A percentile compares a stretch with the other conserved stretches of the same genome.
Evolutionary conservation across 352 stramenopile genomes (phyloP).

Genomic region (Phytophthora sojae): DNA sequence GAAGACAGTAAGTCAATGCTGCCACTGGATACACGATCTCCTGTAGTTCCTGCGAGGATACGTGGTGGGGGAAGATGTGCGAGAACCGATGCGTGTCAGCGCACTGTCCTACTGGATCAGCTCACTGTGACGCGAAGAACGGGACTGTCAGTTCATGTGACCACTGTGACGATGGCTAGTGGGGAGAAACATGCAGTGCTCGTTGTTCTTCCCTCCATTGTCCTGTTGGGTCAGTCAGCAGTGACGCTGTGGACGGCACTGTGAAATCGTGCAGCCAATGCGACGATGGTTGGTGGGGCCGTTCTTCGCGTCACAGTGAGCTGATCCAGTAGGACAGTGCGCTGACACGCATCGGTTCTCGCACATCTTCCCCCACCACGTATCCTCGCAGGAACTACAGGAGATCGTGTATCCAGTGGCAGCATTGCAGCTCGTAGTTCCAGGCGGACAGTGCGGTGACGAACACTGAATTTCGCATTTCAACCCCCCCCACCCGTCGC

Average conservation of each 20-base stretch:
- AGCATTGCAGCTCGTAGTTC: neutral
- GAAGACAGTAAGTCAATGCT: neutral
- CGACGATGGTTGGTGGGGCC: neutral
- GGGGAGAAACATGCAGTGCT: neutral
- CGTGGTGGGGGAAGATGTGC: constrained; percentile 7
- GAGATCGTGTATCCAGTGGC: neutral
- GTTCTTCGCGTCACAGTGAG: neutral
- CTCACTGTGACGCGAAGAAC: neutral
- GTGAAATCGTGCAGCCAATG: neutral
- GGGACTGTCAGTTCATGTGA: neutral
- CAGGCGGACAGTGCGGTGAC: no score
- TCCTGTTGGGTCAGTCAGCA: neutral
- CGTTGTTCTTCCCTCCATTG: neutral
- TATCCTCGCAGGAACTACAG: neutral
- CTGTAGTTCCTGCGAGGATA: neutral
- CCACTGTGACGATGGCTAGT: neutral
- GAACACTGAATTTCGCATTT: no score
- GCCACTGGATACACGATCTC: neutral
- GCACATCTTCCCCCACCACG: constrained; percentile 7
- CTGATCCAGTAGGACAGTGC: neutral
- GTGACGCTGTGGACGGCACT: neutral
- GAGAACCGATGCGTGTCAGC: neutral
- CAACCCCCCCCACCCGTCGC: no score
- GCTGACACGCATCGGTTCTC: neutral
- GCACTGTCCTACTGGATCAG: neutral